Base-by-base conservation (phyloP, 2,329 filamentous ascomycete species). In the Pseudocercospora fijiensis region DNA sequence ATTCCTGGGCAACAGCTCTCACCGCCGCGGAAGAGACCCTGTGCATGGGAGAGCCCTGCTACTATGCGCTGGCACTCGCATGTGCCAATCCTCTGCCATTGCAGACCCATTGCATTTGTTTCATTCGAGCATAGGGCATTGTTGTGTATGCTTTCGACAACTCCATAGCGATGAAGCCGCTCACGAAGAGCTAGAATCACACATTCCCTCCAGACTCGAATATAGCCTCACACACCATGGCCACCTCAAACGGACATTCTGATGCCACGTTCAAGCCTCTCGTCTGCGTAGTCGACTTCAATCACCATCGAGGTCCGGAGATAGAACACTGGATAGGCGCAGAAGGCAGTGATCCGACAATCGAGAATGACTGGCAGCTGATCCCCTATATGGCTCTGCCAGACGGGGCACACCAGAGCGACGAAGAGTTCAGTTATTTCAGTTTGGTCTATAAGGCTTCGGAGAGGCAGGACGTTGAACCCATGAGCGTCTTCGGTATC, bases 361-460 rank as follows among this genome's bases (percentile, higher is more conserved):
- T 79, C 52, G 90, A 93, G 64, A 94, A 96, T 79, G 91, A 95
- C 75, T 99, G 95, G 95, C 85, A 88, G 27, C 78, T 97, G 70
- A 83, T 99, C 66, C 93, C 95, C 0, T 99, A 99, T 78, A 97
- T 98, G 91, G 95, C 95, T 26, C 80, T 99, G 73, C 95, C 91
- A 63, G 95, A 99, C 76, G 95, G 95, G 59, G 95, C 95, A 60
- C 95, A 99, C 82, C 88, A 92, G 88, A 88, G 91, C 22, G 90
- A 89, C 63, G 95, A 99, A 79, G 95, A 98, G 79, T 99, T 98
- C 81, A 97, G 93, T 58, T 99, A 99, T 81, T 99, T 99, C 77
- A 98, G 94, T 8, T 87, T 99, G 49, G 73, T 76, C 13, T 65
- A 75, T 28, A 86, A 88, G 53, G 83, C 64, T 22, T 83, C 60